Conservation (phyloP, 768 basidiomycete species). For the Xerocomus potaroensis region DNA sequence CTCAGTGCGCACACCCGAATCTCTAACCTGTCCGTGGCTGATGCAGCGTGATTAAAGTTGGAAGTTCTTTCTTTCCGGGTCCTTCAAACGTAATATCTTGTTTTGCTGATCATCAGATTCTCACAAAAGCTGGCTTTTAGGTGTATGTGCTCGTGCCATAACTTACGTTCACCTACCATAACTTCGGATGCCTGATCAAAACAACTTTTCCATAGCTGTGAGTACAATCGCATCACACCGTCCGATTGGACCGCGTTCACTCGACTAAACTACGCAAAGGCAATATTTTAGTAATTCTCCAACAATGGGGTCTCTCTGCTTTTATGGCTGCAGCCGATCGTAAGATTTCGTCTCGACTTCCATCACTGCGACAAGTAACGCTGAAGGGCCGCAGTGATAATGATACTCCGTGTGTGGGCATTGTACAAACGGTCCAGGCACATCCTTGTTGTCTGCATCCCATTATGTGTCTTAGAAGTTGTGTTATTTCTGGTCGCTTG, state of each 20-base stretch:
- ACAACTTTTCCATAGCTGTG: background rate
- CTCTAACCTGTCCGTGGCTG: background rate
- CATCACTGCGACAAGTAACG: background rate
- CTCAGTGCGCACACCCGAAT: background rate
- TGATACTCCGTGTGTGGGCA: background rate
- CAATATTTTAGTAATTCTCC: background rate
- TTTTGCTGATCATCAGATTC: background rate
- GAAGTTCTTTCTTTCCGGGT: conserved; percentile 9
- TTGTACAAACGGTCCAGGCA: background rate
- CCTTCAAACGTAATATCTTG: conserved; percentile 5
- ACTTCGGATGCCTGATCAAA: background rate
- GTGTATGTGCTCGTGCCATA: conserved; percentile 1
- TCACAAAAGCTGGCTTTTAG: background rate
- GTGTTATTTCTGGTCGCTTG: background rate
- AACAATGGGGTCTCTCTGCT: background rate
- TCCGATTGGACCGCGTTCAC: background rate
- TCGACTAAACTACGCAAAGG: background rate
- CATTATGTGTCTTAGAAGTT: background rate
- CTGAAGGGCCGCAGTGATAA: background rate
- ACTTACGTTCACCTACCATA: background rate
- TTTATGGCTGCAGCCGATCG: background rate
- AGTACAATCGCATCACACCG: background rate
- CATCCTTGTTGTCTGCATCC: background rate
- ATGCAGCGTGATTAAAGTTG: conserved; percentile 1
- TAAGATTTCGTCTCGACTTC: background rate